Evolutionary conservation across 768 basidiomycete species (phyloP).

Genomic region (Leucosporidium scottii): DNA sequence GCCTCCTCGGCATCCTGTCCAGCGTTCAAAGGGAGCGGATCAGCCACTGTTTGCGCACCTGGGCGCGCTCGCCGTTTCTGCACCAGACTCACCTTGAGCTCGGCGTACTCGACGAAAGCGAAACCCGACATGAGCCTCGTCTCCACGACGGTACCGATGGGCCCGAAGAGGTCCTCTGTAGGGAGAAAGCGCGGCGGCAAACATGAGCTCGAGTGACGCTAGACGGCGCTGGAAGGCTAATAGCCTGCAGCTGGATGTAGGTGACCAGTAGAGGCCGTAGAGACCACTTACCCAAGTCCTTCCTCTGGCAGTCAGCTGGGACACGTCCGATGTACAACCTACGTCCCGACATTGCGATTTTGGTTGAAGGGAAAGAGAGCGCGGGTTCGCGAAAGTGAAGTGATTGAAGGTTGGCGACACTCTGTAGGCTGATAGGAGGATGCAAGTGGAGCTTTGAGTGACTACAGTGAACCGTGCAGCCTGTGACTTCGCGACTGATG

Average conservation of each 20-base stretch:
- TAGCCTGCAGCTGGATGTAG: neutral
- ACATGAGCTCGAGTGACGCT: neutral
- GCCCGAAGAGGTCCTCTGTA: conserved; percentile 25
- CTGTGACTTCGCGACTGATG: no score
- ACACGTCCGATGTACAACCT: conserved; percentile 38
- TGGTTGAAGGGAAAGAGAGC: neutral
- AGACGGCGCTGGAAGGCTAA: neutral
- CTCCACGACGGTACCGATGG: conserved; percentile 30
- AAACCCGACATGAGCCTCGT: conserved; percentile 53
- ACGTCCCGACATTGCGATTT: conserved; percentile 24
- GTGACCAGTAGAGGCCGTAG: neutral
- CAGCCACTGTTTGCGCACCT: no score
- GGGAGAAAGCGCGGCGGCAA: no score
- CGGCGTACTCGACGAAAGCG: conserved; percentile 95
- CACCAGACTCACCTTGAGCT: conserved; percentile 52
- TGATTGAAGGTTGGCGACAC: neutral
- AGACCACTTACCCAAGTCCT: conserved; percentile 18
- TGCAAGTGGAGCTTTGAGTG: no score
- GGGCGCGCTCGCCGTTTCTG: no score
- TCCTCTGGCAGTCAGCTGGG: no score
- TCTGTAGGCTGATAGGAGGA: neutral
- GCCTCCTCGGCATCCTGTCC: conserved; percentile 89
- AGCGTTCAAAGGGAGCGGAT: no score
- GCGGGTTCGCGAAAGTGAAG: neutral
- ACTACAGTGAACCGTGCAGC: no score